phyloP scores from a whole-genome alignment of 345 rosid species.

The Psidium guajava region DNA sequence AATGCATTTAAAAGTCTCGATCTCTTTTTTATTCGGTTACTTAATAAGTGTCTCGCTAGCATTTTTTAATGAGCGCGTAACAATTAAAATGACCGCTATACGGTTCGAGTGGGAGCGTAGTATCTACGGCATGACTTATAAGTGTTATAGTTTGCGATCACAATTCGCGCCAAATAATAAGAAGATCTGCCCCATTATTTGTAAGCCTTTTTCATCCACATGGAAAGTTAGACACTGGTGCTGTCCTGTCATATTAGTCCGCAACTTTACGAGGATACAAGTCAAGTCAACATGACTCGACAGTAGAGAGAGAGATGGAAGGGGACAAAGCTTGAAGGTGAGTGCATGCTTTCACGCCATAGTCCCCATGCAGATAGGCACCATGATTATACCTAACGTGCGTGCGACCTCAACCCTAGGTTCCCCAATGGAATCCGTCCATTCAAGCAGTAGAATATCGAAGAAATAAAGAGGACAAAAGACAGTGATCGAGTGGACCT shows the following conservation, averaged over 20 bases:
- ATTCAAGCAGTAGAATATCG: background rate
- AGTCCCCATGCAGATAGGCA: conserved; percentile 36
- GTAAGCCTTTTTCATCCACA: background rate
- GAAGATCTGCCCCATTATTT: background rate
- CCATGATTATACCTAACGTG: conserved; percentile 10
- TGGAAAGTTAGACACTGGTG: background rate
- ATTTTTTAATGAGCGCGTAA: too few relatives aligned
- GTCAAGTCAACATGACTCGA: background rate
- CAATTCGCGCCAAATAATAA: background rate
- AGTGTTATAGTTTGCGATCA: background rate
- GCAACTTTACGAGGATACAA: background rate
- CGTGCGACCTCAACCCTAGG: too few relatives aligned
- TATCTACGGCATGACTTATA: background rate
- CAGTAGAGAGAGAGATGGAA: background rate
- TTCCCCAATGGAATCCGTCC: background rate
- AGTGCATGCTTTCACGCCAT: conserved; percentile 37
- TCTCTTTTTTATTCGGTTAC: background rate
- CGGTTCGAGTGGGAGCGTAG: background rate
- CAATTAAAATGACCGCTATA: background rate
- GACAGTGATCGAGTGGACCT: conserved; percentile 5
- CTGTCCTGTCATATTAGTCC: background rate
- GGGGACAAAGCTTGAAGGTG: conserved; percentile 25
- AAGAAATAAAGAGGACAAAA: background rate
- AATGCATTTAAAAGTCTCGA: too few relatives aligned
- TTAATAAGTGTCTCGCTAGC: background rate